phyloP scores from a whole-genome alignment of 1,284 basidiomycete species.

The Schizophyllum commune region DNA sequence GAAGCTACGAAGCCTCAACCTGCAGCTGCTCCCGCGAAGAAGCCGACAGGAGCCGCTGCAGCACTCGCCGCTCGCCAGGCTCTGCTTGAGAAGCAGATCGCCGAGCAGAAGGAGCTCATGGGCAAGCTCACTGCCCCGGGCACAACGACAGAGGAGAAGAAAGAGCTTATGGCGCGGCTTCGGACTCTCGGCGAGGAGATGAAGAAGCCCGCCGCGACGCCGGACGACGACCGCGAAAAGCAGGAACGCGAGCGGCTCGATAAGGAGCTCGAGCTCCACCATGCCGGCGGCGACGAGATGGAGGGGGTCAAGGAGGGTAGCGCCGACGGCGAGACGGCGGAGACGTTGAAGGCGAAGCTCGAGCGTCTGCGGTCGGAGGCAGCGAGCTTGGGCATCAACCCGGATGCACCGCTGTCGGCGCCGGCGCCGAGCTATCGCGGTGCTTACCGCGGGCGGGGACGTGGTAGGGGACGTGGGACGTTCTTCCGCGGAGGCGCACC shows the following conservation, averaged over 20 bases:
- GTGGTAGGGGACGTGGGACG: conserved; percentile 53
- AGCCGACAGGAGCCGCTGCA: conserved; percentile 27
- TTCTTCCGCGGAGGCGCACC: conserved; percentile 56
- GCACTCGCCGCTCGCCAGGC: conserved; percentile 66
- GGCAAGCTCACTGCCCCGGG: conserved; percentile 49
- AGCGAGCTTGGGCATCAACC: conserved; percentile 1
- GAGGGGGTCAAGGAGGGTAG: conserved; percentile 18
- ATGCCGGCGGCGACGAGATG: conserved; percentile 21
- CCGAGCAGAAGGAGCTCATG: conserved; percentile 87
- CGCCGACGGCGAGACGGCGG: conserved; percentile 50
- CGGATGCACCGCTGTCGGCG: conserved; percentile 12
- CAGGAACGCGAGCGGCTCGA: conserved; percentile 61
- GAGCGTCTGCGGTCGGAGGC: conserved; percentile 82
- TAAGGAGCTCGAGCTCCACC: conserved; percentile 66
- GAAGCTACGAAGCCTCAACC: conserved; percentile 15
- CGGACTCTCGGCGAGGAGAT: conserved; percentile 80
- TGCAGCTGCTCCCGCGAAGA: conserved; percentile 20
- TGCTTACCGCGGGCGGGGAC: conserved; percentile 62
- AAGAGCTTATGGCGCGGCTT: conserved; percentile 70
- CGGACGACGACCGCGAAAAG: conserved; percentile 35
- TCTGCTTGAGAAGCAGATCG: conserved; percentile 76
- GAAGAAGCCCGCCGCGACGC: conserved; percentile 22
- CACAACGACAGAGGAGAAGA: conserved; percentile 63
- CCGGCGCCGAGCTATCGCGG: conserved; percentile 35
- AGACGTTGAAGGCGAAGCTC: conserved; percentile 72